Base-by-base conservation (phyloP, 163 green algal species). In the Chloromonas sp. region DNA sequence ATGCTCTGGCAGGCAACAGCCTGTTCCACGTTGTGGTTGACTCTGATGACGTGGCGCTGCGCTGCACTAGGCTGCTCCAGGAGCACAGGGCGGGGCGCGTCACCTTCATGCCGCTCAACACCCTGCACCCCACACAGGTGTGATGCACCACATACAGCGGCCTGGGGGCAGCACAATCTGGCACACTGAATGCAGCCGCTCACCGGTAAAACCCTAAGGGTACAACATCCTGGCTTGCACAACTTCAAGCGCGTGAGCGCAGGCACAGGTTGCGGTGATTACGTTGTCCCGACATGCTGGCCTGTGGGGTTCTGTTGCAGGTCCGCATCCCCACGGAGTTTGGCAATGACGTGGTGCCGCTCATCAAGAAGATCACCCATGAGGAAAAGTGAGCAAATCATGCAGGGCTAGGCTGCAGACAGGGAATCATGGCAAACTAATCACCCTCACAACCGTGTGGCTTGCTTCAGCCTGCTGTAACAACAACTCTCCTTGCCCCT, bases 21-120 rank as follows among this genome's bases (percentile, higher is more conserved):
- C 86, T 93, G n/a, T 94, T 93, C 79, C 84, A 93, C 82, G 91
- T 99, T 57, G 94, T 99, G 79, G 96, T 99, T 62, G 96, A 99
- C 58, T 89, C 86, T 14, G 94, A 98, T 80, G 90, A 94, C 60
- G 88, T 96, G 3, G 96, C 95, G 1, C 85, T 94, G 11, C 71
- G 88, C 11, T 92, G 98, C 57, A 92, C 96, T 2, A 61, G 89
- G 14, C 85, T 94, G 62, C 91, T 99, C 59, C 94, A 93, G 61
- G 71, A 87, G 5, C 84, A 90, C 60, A 95, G 94, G 83, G 89
- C 85, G 8, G 97, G 97, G 0, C 91, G 97, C 3, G 92, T 97
- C 2, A 98, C 95, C 0, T 99, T 98, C 88, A 94, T 99, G 86
- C 97, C 97, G 0, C 91, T 99, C 59, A 97, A 98, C 91, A 88